These are phyloP conservation scores for Knufia fluminis DNA, from an alignment of 2,329 filamentous ascomycete genomes.

Conservation along the genomic window DNA sequence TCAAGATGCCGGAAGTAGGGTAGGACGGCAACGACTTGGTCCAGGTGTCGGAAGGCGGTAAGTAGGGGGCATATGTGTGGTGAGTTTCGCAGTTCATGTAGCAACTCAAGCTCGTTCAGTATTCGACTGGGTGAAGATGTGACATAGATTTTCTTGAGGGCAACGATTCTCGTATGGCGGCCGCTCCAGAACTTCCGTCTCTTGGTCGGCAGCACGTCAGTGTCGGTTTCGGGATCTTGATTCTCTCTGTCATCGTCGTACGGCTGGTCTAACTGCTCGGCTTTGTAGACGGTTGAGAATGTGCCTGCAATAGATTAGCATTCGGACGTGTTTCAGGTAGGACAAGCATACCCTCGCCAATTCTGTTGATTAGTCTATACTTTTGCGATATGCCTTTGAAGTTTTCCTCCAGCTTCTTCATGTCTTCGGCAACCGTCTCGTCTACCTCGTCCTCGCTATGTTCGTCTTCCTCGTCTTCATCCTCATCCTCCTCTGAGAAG, in stretches of 20 bases:
- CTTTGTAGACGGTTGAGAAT: conserved; percentile 98
- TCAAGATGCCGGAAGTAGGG: conserved; percentile 95
- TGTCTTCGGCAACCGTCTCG: conserved; percentile 65
- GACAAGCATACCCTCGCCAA: conserved; percentile 68
- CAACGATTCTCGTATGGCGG: conserved; percentile 66
- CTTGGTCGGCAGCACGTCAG: conserved; percentile 63
- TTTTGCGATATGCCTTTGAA: conserved; percentile 76
- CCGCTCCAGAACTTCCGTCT: conserved; percentile 37
- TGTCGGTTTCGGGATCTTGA: conserved; percentile 60
- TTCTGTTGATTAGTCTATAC: conserved; percentile 88
- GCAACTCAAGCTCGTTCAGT: conserved; percentile 87
- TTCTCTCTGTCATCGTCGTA: conserved; percentile 76
- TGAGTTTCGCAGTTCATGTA: conserved; percentile 76
- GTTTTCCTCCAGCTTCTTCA: conserved; percentile 69
- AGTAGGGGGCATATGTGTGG: conserved; percentile 87
- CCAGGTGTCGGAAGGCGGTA: conserved; percentile 87
- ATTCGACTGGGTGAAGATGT: conserved; percentile 91
- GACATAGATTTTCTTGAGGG: conserved; percentile 99
- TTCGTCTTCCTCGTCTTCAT: conserved; percentile 26
- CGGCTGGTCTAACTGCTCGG: conserved; percentile 74
- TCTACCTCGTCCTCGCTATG: conserved; percentile 34
- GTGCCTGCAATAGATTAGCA: conserved; percentile 54
- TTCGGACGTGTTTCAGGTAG: conserved; percentile 8
- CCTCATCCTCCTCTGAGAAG: conserved; percentile 26
- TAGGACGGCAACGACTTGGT: conserved; percentile 89